These are phyloP conservation scores for Laguncularia racemosa DNA, from an alignment of 345 rosid genomes.

Conservation along the genomic window DNA sequence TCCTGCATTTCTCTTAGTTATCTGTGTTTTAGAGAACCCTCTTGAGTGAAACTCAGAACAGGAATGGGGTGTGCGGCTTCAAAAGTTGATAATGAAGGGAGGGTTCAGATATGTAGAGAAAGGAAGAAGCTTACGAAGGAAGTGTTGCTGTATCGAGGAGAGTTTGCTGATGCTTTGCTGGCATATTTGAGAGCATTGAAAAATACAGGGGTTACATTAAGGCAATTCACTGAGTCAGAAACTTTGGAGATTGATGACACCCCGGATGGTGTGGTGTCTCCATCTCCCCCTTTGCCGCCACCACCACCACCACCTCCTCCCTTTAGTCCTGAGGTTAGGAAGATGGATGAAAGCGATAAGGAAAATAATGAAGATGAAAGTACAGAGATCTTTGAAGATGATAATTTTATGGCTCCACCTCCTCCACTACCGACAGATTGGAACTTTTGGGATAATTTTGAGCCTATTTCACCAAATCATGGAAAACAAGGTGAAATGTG, in stretches of 20 bases:
- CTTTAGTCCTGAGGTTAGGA: slow-evolving; percentile 50
- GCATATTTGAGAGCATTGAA: slow-evolving; percentile 74
- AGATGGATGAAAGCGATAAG: slow-evolving; percentile 14
- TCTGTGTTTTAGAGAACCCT: too few species aligned
- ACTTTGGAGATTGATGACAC: slow-evolving; percentile 56
- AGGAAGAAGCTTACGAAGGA: slow-evolving; percentile 81
- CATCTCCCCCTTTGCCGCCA: slow-evolving; percentile 60
- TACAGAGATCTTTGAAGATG: slow-evolving; percentile 34
- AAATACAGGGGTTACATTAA: slow-evolving; percentile 81
- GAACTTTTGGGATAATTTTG: slow-evolving; percentile 48
- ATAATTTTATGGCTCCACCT: slow-evolving; percentile 36
- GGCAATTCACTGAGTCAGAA: slow-evolving; percentile 90
- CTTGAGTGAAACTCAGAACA: too few species aligned
- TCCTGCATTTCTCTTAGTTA: too few species aligned
- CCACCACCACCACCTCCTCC: slow-evolving; percentile 77
- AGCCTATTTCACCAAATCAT: slow-evolving; percentile 15
- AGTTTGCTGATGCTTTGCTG: slow-evolving; percentile 75
- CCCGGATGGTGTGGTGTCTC: slow-evolving; percentile 22
- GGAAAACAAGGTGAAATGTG: slow-evolving; percentile 22
- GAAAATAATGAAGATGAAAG: slow-evolving; percentile 32
- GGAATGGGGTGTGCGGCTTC: slow-evolving; percentile 90
- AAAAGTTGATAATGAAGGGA: slow-evolving; percentile 70
- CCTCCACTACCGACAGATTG: slow-evolving; percentile 37
- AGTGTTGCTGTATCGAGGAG: slow-evolving; percentile 51
- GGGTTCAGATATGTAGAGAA: slow-evolving; percentile 63